A percentile compares a stretch with the other conserved stretches of the same genome.
Conservation (phyloP, 306 rosid species). For the Alnus rubra region DNA sequence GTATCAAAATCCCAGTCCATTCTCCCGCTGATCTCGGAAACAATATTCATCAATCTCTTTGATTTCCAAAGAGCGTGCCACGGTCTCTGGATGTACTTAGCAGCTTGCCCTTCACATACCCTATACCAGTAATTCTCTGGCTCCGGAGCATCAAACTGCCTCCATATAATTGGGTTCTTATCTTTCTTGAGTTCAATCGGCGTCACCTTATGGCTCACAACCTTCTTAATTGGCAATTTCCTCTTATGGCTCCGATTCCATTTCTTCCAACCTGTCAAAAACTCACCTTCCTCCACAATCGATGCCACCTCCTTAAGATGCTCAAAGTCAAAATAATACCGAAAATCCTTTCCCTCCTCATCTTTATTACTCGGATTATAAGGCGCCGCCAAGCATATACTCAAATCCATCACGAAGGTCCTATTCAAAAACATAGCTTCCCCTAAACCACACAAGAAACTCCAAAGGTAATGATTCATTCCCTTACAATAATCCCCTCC, state of each 20-base stretch:
- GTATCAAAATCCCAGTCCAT: conserved; percentile 99
- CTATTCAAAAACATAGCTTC: conserved; percentile 94
- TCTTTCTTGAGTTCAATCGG: conserved; percentile 92
- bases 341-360: conserved; percentile 92
- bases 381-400: conserved; percentile 65
- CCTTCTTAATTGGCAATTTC: conserved; percentile 71
- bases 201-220: conserved; percentile 61
- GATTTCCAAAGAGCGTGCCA: conserved; percentile 99
- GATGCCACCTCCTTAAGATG: conserved; percentile 88
- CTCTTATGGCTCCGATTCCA: conserved; percentile 77
- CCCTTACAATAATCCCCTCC: conserved; percentile 99
- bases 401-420: conserved; percentile 96
- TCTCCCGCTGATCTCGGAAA: conserved; percentile 74
- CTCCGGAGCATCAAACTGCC: conserved; percentile 91
- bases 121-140: conserved; percentile 98
- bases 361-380: conserved; percentile 75
- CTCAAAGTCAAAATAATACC: conserved; percentile 95
- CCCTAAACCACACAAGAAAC: conserved; percentile 96
- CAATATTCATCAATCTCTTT: conserved; percentile 94
- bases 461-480: conserved; percentile 95
- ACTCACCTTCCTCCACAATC: conserved; percentile 87
- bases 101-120: conserved; percentile 93
- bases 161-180: conserved; percentile 62
- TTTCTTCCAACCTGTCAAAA: conserved; percentile 79
- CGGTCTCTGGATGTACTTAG: conserved; percentile 80